These are phyloP conservation scores for Bromus sterilis DNA, from an alignment of 176 grass and related monocot genomes.

Conservation along the genomic window DNA sequence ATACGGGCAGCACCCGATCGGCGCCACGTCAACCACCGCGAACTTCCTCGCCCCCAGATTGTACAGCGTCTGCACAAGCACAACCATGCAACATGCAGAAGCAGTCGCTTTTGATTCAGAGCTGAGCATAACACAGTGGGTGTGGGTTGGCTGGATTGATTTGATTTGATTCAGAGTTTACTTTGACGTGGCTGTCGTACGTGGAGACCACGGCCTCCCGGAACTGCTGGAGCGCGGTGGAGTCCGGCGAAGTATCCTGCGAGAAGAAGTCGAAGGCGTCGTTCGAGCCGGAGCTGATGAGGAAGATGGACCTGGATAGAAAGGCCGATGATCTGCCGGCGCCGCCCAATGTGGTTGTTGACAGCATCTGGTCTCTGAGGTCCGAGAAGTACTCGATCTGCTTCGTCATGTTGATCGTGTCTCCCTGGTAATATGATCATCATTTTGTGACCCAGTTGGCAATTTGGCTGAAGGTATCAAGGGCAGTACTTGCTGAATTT, in stretches of 20 bases:
- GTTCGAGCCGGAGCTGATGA: constrained; percentile 53
- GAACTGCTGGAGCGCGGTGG: constrained; percentile 28
- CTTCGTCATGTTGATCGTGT: constrained; percentile 50
- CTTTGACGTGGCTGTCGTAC: constrained; percentile 54
- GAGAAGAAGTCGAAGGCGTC: constrained; percentile 51
- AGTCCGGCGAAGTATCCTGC: constrained; percentile 29
- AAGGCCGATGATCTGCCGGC: background rate
- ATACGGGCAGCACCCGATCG: constrained; percentile 42
- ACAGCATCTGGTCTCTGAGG: constrained; percentile 37
- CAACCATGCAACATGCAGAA: background rate
- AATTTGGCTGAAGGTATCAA: constrained; percentile 6
- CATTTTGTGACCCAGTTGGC: background rate
- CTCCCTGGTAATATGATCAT: constrained; percentile 26
- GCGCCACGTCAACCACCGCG: constrained; percentile 38
- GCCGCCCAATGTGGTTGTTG: background rate
- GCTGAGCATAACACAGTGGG: background rate
- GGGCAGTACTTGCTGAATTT: background rate
- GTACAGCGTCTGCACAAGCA: constrained; percentile 45
- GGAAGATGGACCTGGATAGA: constrained; percentile 61
- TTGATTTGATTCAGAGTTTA: too few species aligned
- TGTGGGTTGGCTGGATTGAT: background rate
- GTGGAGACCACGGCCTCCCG: constrained; percentile 39
- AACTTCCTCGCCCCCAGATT: constrained; percentile 66
- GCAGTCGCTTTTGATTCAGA: constrained; percentile 14
- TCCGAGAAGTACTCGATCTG: constrained; percentile 59